Base-by-base conservation (phyloP, 768 basidiomycete species). In the Phlegmacium glaucopus region DNA sequence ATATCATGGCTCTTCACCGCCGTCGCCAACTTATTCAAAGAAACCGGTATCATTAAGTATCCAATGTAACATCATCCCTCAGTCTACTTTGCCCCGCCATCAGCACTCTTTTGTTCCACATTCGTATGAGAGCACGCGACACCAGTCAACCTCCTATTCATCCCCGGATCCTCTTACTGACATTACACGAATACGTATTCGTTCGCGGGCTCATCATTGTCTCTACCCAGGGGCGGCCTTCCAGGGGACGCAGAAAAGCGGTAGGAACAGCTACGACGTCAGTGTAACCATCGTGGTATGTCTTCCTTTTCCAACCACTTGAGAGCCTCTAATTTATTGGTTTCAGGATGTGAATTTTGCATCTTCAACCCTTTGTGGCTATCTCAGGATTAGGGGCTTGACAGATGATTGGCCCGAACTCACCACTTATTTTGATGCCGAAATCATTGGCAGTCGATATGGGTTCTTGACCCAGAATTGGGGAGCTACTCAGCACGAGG, bases 401-500 rank as follows among this genome's bases (percentile, higher is more conserved):
- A 97, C 94, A 34, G 84, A 94, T 55, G 89, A 95, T 59, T 94
- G 91, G 80, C 94, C 94, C 12, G 90, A 94, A 64, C 78, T 97
- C 35, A 96, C 94, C 5, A 97, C 94, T 2, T 96, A 93, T 61
- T 97, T 97, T 66, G 91, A 94, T 60, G 94, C 94, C 40, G 92
- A 97, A 65, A 92, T 97, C 52, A 94, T 97, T 54, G 94, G 94
- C 13, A 82, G 77, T 50, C 82, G 89, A 16, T 84, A 93, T 62
- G 95, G 94, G 9, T 97, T 98, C 65, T 65, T 93, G 58, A 98
- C 95, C 4, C 77, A 82, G 57, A 84, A 87, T 50, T 94, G 89
- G 87, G 93, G 93, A 2, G 94, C 95, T 4, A 86, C 79, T 16
- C 91, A 94, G 64, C 78, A 85, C 51, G 90, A 94, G 58, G 95